A percentile compares a stretch with the other conserved stretches of the same genome.
phyloP scores from a whole-genome alignment of 805 yeast genomes.

The Kodamaea kakaduensis region DNA sequence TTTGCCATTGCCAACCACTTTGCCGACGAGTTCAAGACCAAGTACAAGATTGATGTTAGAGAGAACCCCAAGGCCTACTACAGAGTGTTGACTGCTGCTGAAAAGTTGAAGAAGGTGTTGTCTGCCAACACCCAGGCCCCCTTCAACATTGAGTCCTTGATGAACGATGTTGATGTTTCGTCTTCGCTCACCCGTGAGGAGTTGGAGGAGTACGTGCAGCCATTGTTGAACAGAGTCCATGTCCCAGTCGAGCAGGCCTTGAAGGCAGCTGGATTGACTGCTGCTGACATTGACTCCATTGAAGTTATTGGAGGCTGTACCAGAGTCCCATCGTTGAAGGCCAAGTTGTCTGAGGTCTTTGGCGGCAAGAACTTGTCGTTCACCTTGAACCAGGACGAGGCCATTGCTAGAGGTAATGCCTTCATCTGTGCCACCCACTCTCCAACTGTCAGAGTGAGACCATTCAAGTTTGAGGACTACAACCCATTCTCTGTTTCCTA shows the following conservation, averaged over 20 bases:
- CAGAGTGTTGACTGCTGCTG: conserved; percentile 89
- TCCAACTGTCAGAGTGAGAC: conserved; percentile 97
- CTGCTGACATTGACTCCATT: conserved; percentile 78
- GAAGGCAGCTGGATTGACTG: conserved; percentile 67
- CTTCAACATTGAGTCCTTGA: conserved; percentile 90
- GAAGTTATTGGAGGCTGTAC: conserved; percentile 98
- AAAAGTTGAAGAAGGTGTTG: conserved; percentile 89
- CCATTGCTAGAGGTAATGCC: conserved; percentile 98
- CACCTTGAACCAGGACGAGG: conserved; percentile 98
- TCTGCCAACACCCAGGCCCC: conserved; percentile 96
- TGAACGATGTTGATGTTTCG: conserved; percentile 95
- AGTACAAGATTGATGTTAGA: conserved; percentile 90
- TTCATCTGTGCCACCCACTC: conserved; percentile 98
- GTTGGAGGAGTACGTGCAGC: conserved; percentile 83
- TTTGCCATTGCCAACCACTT: conserved; percentile 90
- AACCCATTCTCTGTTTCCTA: conserved; percentile 91
- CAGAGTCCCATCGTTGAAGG: conserved; percentile 92
- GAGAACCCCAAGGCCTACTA: conserved; percentile 92
- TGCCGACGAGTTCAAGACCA: conserved; percentile 84
- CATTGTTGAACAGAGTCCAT: conserved; percentile 71
- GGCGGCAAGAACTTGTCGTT: conserved; percentile 62
- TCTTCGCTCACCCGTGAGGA: conserved; percentile 86
- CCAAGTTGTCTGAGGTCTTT: conserved; percentile 72
- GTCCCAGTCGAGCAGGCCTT: conserved; percentile 81
- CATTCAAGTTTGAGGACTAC: conserved; percentile 95